Evolutionary conservation across 495 filamentous ascomycete species (phyloP), one percentile per base, ranked within the genome.

Genomic region (Penicillium paradoxum): DNA sequence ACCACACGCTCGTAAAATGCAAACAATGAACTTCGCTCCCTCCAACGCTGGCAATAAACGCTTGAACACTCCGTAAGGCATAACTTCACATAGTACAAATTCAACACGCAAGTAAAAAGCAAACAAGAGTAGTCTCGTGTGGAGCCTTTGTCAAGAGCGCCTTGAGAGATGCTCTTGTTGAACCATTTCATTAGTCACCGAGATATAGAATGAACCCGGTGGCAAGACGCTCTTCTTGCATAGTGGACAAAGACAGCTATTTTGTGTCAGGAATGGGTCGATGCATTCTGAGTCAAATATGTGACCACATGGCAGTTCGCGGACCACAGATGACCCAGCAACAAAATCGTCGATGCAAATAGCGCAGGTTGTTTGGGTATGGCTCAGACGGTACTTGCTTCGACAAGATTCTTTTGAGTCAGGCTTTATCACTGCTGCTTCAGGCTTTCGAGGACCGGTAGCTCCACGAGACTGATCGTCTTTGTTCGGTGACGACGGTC

Each of bases 251-350:
- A 95, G 76, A 36, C 84, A 88, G 63, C 85, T 90, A 59, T 79
- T 81, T 34, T 80, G 71, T 42, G 73, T 71, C 37, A 97, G 73
- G 56, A 90, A 91, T 10, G 79, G 73, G 63, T 97, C 90, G 57
- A 97, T 89, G 65, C 92, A 97, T 37, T 83, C 84, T 2, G 89
- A 83, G 49, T 97, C 90, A 70, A 90, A 97, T 50, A 96, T 91
- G 63, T 97, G 92, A 0, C 86, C 80, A 57, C 92, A 97, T 0
- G 88, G 84, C 4, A 97, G 75, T 66, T 95, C 88, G 33, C 90
- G 86, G 53, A 96, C 88, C 19, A 79, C 78, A 0, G 90, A 85
- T 14, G 65, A 61, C 8, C 78, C 76, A 15, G 84, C 79, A 21
- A 83, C 76, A 64, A 87, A 97, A 52, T 89, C 80, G 17, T 93